Conservation (phyloP, 2,329 filamentous ascomycete species). For the Fusarium graminum region DNA sequence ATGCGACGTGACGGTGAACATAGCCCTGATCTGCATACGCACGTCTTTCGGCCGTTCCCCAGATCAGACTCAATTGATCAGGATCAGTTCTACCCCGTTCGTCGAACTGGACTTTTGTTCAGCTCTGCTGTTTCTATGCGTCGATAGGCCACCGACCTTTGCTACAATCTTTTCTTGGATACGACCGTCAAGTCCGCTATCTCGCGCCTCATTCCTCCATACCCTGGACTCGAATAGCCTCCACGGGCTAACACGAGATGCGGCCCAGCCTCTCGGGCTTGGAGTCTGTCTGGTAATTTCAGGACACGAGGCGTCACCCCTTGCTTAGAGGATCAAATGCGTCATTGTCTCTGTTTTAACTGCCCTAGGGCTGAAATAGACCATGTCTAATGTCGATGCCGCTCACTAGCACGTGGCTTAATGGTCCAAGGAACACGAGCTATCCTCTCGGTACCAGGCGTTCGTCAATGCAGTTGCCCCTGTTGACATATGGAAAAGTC, state of each 20-base stretch:
- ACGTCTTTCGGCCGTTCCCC: background rate
- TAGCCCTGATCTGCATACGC: constrained; percentile 4
- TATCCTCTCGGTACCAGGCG: constrained; percentile 24
- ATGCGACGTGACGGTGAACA: background rate
- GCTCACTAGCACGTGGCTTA: constrained; percentile 36
- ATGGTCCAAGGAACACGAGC: constrained; percentile 42
- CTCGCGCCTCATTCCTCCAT: constrained; percentile 7
- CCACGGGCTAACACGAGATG: constrained; percentile 30
- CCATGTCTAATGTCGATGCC: constrained; percentile 30
- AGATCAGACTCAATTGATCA: background rate
- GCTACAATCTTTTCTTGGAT: constrained; percentile 33
- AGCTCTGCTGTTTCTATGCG: background rate
- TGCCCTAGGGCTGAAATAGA: constrained; percentile 37
- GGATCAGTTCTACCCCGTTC: background rate
- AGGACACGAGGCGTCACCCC: constrained; percentile 30
- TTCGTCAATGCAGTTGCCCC: constrained; percentile 37
- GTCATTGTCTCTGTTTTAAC: constrained; percentile 18
- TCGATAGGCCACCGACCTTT: constrained; percentile 2
- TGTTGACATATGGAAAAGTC: constrained; percentile 38
- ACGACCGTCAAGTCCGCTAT: constrained; percentile 18
- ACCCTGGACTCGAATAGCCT: constrained; percentile 24
- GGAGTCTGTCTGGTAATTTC: constrained; percentile 23
- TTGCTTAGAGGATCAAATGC: constrained; percentile 17
- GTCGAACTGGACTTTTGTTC: background rate
- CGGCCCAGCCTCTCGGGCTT: constrained; percentile 24